phyloP scores from a whole-genome alignment of 2,329 filamentous ascomycete species.

The Penicillium sp. region DNA sequence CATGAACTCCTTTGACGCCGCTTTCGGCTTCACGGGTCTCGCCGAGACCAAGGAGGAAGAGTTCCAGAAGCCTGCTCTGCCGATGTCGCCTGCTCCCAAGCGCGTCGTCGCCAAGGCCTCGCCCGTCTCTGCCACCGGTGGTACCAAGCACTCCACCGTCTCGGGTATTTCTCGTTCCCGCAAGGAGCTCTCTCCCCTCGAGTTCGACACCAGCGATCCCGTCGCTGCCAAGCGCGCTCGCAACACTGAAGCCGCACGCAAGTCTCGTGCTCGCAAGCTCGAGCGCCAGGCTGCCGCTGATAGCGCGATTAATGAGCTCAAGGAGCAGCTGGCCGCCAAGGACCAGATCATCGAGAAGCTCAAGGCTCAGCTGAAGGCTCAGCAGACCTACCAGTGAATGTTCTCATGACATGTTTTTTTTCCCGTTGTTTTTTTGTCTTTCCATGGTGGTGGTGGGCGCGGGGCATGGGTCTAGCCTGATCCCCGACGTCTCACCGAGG shows the following conservation, averaged over 20 bases:
- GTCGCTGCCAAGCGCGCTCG: conserved; percentile 89
- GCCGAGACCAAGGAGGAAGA: conserved; percentile 20
- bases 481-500: conserved; percentile 27
- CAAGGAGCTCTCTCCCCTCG: conserved; percentile 76
- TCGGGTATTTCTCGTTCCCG: conserved; percentile 74
- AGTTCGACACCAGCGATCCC: conserved; percentile 70
- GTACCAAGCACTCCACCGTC: conserved; percentile 63
- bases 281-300: conserved; percentile 73
- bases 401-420: conserved; percentile 7
- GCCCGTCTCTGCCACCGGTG: conserved; percentile 24
- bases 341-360: conserved; percentile 21
- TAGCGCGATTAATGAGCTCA: conserved; percentile 67
- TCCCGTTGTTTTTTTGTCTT: conserved; percentile 14
- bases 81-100: conserved; percentile 41
- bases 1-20: conserved; percentile 28
- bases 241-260: conserved; percentile 89
- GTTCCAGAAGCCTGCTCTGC: conserved; percentile 34
- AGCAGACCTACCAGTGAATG: conserved; percentile 21
- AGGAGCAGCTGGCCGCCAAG: conserved; percentile 44
- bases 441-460: conserved; percentile 34
- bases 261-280: conserved; percentile 85
- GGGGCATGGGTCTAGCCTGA: conserved; percentile 33
- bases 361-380: conserved; percentile 24
- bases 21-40: conserved; percentile 33
- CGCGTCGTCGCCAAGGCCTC: conserved; percentile 38